phyloP scores from a whole-genome alignment of 148 eudicot species.

The Silene conica region DNA sequence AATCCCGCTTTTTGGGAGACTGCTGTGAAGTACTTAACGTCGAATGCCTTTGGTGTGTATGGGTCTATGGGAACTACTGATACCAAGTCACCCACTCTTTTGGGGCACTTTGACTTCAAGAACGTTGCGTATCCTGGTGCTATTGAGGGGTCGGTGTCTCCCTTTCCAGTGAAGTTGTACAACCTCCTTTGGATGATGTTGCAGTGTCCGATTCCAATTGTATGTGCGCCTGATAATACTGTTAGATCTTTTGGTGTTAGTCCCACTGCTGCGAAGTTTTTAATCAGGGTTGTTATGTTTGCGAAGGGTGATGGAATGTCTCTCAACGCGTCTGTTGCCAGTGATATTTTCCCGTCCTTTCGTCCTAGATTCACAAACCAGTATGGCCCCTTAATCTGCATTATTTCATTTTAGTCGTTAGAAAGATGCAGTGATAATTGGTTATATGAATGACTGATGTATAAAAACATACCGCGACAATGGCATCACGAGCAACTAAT shows the following conservation, averaged over 20 bases:
- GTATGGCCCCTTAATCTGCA: conserved; percentile 44
- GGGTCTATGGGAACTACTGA: conserved; percentile 44
- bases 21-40: conserved; percentile 36
- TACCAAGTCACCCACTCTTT: conserved; percentile 8
- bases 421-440: too few species aligned
- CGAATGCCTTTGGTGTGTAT: conserved; percentile 40
- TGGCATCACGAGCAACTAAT: conserved; percentile 40
- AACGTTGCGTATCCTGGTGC: conserved; percentile 30
- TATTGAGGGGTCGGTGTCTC: conserved; percentile 51
- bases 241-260: conserved; percentile 37
- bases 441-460: background rate
- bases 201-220: conserved; percentile 62
- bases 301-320: conserved; percentile 39
- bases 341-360: conserved; percentile 45
- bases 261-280: conserved; percentile 37
- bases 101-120: conserved; percentile 35
- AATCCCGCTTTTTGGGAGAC: conserved; percentile 46
- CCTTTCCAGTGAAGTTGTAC: conserved; percentile 66
- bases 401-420: background rate
- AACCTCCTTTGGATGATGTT: conserved; percentile 30
- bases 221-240: conserved; percentile 45
- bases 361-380: conserved; percentile 49
- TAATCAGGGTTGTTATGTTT: conserved; percentile 30
- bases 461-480: conserved; percentile 19
- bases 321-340: conserved; percentile 25